A percentile compares a stretch with the other conserved stretches of the same genome.
Conservation (phyloP, 1,139 yeast genomes). For the Diutina rugosa region DNA sequence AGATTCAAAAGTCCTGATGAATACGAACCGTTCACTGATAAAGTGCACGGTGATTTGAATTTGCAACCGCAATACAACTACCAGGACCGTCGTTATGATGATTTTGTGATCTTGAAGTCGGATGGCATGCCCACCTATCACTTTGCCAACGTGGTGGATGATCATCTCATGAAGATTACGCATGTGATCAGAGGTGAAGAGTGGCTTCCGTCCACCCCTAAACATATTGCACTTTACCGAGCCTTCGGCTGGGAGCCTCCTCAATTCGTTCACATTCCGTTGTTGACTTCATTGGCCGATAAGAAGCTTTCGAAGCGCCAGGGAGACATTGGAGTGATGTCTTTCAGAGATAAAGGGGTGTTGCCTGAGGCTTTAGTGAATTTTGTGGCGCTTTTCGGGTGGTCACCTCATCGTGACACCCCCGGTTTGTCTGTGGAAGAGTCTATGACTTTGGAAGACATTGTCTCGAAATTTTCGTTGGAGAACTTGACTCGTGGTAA, state of each 20-base stretch:
- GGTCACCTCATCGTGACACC: conserved; percentile 64
- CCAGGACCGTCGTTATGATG: conserved; percentile 70
- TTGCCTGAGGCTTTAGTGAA: conserved; percentile 81
- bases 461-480: conserved; percentile 37
- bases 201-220: conserved; percentile 94
- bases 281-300: conserved; percentile 61
- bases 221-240: conserved; percentile 73
- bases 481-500: conserved; percentile 81
- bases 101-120: conserved; percentile 76
- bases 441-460: conserved; percentile 39
- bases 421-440: conserved; percentile 47
- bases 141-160: conserved; percentile 92
- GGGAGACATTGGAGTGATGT: conserved; percentile 64
- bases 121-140: conserved; percentile 95
- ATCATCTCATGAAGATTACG: conserved; percentile 81
- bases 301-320: conserved; percentile 79
- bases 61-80: conserved; percentile 70
- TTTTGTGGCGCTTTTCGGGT: conserved; percentile 84
- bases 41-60: conserved; percentile 64
- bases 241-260: conserved; percentile 90
- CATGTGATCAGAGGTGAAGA: conserved; percentile 97
- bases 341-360: conserved; percentile 47
- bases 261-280: conserved; percentile 74
- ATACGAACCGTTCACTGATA: conserved; percentile 58
- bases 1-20: conserved; percentile 57